phyloP scores from a whole-genome alignment of 257 asterid species.

The Capsicum pubescens region DNA sequence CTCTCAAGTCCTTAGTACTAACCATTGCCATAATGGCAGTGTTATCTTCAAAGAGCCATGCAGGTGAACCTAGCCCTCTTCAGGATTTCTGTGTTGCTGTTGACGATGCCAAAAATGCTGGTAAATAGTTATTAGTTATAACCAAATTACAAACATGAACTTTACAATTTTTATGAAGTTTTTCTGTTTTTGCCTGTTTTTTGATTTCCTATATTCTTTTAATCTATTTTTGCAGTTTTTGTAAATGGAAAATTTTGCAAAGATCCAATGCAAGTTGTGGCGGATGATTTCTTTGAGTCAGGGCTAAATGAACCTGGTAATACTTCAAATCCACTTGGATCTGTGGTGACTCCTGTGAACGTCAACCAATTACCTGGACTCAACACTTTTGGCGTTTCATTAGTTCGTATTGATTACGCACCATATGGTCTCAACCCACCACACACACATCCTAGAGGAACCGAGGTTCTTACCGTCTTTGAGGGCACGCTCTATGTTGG shows the following conservation, averaged over 20 bases:
- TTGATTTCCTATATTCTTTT: background rate
- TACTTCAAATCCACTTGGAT: slow-evolving; percentile 8
- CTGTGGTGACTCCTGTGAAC: background rate
- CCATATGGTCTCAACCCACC: slow-evolving; percentile 13
- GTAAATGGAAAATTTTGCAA: slow-evolving; percentile 21
- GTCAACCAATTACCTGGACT: background rate
- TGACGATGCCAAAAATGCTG: no score
- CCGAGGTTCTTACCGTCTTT: background rate
- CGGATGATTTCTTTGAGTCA: background rate
- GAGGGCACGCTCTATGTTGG: slow-evolving; percentile 14
- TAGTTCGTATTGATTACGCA: slow-evolving; percentile 14
- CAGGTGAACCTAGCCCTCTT: no score
- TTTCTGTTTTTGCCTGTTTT: background rate
- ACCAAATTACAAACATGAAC: no score
- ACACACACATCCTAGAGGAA: background rate
- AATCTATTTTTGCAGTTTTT: background rate
- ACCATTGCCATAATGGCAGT: no score
- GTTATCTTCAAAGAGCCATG: no score
- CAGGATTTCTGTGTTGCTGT: no score
- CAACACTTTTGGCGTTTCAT: background rate
- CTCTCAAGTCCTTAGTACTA: no score
- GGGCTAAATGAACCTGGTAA: background rate
- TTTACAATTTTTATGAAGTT: no score
- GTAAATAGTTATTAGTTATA: no score
- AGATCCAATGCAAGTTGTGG: background rate